phyloP scores from a whole-genome alignment of 2,329 filamentous ascomycete species.

The Aaosphaeria pasadenensis region DNA sequence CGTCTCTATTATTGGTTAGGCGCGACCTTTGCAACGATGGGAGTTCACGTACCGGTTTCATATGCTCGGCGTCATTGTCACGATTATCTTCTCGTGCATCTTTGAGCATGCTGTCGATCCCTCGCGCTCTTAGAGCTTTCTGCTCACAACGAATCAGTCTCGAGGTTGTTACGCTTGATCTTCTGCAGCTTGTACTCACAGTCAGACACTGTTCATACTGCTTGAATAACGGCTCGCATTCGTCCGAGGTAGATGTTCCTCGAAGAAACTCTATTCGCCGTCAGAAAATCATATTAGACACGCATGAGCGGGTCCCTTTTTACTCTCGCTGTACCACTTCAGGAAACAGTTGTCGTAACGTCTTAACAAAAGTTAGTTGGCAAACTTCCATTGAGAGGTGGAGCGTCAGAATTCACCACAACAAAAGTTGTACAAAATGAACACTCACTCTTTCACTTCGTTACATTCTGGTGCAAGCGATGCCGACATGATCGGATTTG shows the following conservation, averaged over 20 bases:
- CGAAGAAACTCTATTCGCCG: slow-evolving; percentile 70
- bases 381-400: neutral
- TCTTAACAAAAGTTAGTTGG: slow-evolving; percentile 45
- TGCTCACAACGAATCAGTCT: slow-evolving; percentile 36
- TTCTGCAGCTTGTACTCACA: slow-evolving; percentile 49
- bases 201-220: slow-evolving; percentile 84
- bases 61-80: slow-evolving; percentile 75
- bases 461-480: slow-evolving; percentile 95
- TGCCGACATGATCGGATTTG: slow-evolving; percentile 68
- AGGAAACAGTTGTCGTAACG: slow-evolving; percentile 96
- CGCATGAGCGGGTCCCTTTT: slow-evolving; percentile 10
- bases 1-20: neutral
- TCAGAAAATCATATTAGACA: neutral
- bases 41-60: slow-evolving; percentile 39
- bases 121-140: slow-evolving; percentile 82
- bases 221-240: slow-evolving; percentile 82
- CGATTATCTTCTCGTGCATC: slow-evolving; percentile 87
- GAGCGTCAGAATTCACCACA: no score
- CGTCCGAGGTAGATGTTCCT: slow-evolving; percentile 77
- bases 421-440: neutral
- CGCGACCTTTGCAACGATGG: neutral
- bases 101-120: slow-evolving; percentile 89
- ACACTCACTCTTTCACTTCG: slow-evolving; percentile 82
- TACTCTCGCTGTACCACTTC: slow-evolving; percentile 99
- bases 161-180: no score